Base-by-base conservation (phyloP, 169 alveolate genomes). In the Plasmodium cynomolgi region DNA sequence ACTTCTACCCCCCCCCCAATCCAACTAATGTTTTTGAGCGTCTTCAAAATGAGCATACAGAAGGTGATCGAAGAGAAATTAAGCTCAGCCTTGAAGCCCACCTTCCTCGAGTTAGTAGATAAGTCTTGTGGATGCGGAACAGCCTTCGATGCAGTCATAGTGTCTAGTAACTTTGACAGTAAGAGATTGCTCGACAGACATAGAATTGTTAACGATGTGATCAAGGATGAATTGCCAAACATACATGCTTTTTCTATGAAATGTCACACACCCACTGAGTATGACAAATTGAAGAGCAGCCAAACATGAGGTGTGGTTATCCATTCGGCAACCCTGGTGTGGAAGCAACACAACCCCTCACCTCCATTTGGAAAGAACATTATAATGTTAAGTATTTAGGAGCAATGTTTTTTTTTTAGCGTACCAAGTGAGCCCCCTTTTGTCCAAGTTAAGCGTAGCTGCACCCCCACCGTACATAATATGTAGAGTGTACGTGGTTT, bases 101-200 rank as follows among this genome's bases (percentile, higher is more conserved):
- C 95, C 73, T 62, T 97, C 84, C 94, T 96, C 47, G 96, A 96
- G 17, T 90, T 97, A 74, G 85, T 97, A 37, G 98, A 97, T 95
- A 95, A 96, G 26, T 96, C 98, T 0, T 97, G 97, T 56, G 98
- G 96, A 17, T 97, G 98, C 91, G 98, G 98, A 74, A 96, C 97
- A 13, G 93, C 98, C 37, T 97, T 97, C 84, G 97, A 97, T 84
- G 97, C 97, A 33, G 83, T 84, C 17, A 95, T 97, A 31, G 98
- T 97, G 20, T 97, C 98, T 1, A 95, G 83, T 15, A 91, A 95
- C 74, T 97, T 97, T 84, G 84, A 33, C 13, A 96, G 96, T 26
- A 97, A 96, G 84, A 95, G 90, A 79, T 92, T 96, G 58, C 62
- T 97, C 23, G 98, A 97, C 50, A 95, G 98, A 72, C 98, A 97